phyloP scores from a whole-genome alignment of 306 rosid species.

The Casuarina equisetifolia region DNA sequence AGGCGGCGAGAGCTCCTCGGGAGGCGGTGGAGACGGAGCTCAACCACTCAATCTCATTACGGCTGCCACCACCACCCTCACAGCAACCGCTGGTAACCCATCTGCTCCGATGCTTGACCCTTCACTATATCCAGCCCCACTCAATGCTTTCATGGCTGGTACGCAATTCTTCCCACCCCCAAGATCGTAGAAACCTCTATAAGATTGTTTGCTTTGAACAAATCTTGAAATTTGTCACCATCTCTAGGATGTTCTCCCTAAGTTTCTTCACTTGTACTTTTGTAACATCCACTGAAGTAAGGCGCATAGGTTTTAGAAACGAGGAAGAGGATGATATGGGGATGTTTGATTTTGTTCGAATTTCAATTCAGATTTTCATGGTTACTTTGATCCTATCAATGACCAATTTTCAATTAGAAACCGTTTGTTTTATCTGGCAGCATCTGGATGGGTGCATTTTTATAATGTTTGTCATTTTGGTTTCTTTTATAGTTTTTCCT shows the following conservation, averaged over 20 bases:
- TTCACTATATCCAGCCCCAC: slow-evolving; percentile 68
- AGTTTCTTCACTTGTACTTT: slow-evolving; percentile 1
- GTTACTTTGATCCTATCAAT: slow-evolving; percentile 32
- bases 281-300: slow-evolving; percentile 40
- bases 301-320: slow-evolving; percentile 25
- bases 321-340: slow-evolving; percentile 32
- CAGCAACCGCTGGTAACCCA: slow-evolving; percentile 30
- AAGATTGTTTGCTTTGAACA: slow-evolving; percentile 4
- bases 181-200: slow-evolving; percentile 47
- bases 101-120: slow-evolving; percentile 58
- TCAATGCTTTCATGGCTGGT: slow-evolving; percentile 93
- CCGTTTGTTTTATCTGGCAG: slow-evolving; percentile 23
- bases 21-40: slow-evolving; percentile 43
- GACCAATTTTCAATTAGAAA: slow-evolving; percentile 21
- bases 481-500: slow-evolving; percentile 37
- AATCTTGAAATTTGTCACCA: not conserved
- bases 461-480: slow-evolving; percentile 26
- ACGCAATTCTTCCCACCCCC: slow-evolving; percentile 94
- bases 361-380: slow-evolving; percentile 48
- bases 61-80: slow-evolving; percentile 22
- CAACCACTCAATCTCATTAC: slow-evolving; percentile 55
- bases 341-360: slow-evolving; percentile 39
- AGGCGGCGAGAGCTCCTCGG: slow-evolving; percentile 60
- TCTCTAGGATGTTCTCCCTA: slow-evolving; percentile 19
- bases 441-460: slow-evolving; percentile 37